Conservation (phyloP, 139 green algal species). For the Asterochloris sp. region DNA sequence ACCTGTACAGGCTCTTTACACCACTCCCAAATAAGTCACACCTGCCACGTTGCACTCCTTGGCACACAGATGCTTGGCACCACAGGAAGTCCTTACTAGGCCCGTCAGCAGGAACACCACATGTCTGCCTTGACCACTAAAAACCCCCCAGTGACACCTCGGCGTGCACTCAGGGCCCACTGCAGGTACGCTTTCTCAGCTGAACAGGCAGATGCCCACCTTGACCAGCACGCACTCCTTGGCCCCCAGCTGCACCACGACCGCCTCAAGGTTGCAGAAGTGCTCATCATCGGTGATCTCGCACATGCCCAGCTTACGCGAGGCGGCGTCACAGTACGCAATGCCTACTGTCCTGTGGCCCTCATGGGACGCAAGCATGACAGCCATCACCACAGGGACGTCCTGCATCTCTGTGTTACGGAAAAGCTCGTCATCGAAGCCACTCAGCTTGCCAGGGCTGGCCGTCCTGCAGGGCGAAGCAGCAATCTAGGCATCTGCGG, state of each 20-base stretch:
- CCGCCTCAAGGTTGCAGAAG: slow-evolving; percentile 75
- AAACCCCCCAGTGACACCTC: too few relatives aligned
- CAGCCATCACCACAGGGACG: slow-evolving; percentile 62
- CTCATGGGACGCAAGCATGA: slow-evolving; percentile 32
- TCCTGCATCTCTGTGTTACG: slow-evolving; percentile 52
- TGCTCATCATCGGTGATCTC: slow-evolving; percentile 85
- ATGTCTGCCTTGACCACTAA: too few relatives aligned
- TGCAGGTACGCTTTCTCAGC: too few relatives aligned
- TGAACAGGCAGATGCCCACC: slow-evolving; percentile 11
- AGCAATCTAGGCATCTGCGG: neutral
- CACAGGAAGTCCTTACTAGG: too few relatives aligned
- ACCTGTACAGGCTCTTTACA: neutral
- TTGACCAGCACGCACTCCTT: slow-evolving; percentile 76
- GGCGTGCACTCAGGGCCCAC: too few relatives aligned
- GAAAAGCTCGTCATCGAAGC: slow-evolving; percentile 91
- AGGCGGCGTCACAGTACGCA: slow-evolving; percentile 65
- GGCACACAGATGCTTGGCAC: slow-evolving; percentile 78
- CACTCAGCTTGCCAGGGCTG: slow-evolving; percentile 68
- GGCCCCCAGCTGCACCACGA: slow-evolving; percentile 78
- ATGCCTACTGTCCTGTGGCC: slow-evolving; percentile 61
- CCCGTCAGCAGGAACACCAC: too few relatives aligned
- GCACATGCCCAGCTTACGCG: slow-evolving; percentile 59
- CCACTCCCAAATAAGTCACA: neutral
- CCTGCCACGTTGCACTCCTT: slow-evolving; percentile 64
- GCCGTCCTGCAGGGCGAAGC: slow-evolving; percentile 40